Percentiles rank a stretch among this genome's conserved stretches.
Conservation (phyloP, 139 green algal species). For the Medakamo hakoo region DNA sequence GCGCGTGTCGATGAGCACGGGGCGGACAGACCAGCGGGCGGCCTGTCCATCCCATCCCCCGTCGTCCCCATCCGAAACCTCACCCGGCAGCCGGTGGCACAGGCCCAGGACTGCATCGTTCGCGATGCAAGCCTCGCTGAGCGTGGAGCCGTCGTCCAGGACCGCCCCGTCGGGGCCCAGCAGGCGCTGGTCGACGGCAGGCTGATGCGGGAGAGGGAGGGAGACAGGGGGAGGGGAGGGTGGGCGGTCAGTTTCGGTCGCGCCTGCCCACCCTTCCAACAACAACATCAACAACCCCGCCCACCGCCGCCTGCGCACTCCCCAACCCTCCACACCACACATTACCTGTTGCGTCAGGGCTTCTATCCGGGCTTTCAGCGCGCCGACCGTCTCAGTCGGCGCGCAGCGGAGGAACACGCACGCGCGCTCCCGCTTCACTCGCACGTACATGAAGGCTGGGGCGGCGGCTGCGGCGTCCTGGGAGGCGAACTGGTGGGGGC, state of each 20-base stretch:
- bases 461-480: background rate
- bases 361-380: background rate
- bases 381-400: slow-evolving; percentile 38
- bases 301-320: too few relatives aligned
- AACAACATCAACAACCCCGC: too few relatives aligned
- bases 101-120: background rate
- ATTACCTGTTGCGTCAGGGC: slow-evolving; percentile 42
- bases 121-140: background rate
- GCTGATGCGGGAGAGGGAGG: too few relatives aligned
- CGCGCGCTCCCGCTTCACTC: slow-evolving; percentile 37
- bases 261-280: too few relatives aligned
- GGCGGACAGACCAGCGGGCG: too few relatives aligned
- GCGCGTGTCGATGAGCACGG: too few relatives aligned
- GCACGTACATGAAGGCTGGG: slow-evolving; percentile 13
- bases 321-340: too few relatives aligned
- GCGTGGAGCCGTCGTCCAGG: background rate
- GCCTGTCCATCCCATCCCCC: too few relatives aligned
- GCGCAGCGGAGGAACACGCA: slow-evolving; percentile 63
- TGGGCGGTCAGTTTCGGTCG: too few relatives aligned
- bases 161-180: background rate
- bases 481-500: too few relatives aligned
- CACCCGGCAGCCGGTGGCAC: too few relatives aligned
- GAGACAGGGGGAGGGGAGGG: background rate
- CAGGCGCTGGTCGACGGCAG: background rate
- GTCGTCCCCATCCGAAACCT: background rate